These are phyloP conservation scores for Phialophora chinensis DNA, from an alignment of 2,329 filamentous ascomycete genomes.

Conservation along the genomic window DNA sequence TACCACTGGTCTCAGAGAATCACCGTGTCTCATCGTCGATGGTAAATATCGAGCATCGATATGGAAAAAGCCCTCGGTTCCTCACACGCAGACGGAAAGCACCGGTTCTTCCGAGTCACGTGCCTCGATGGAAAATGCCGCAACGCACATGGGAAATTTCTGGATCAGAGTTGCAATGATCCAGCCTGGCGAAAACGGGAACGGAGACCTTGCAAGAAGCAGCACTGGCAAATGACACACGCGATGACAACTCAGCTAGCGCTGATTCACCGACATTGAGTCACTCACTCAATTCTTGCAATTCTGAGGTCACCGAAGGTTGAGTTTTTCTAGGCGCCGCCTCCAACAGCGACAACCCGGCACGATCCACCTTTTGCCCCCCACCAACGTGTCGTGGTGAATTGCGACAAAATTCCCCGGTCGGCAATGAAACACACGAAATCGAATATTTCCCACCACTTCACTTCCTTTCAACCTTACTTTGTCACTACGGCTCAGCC, in stretches of 20 bases:
- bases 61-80: not conserved
- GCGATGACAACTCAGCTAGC: constrained; percentile 21
- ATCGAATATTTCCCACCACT: constrained; percentile 19
- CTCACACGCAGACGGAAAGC: not conserved
- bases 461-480: constrained; percentile 11
- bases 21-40: not conserved
- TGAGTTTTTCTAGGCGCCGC: not conserved
- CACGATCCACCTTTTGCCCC: constrained; percentile 23
- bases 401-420: constrained; percentile 27
- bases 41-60: not conserved
- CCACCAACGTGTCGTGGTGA: constrained; percentile 32
- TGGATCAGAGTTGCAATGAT: constrained; percentile 4
- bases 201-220: not conserved
- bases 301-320: constrained; percentile 16
- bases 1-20: not conserved
- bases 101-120: constrained; percentile 2
- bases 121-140: constrained; percentile 16
- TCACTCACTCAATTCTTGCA: constrained; percentile 13
- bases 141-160: constrained; percentile 11
- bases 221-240: constrained; percentile 17
- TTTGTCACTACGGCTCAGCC: constrained; percentile 12
- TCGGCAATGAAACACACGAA: constrained; percentile 25
- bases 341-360: constrained; percentile 7
- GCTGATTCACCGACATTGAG: constrained; percentile 27
- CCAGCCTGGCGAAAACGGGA: constrained; percentile 1